Evolutionary conservation across 225 moss, liverwort and hornwort genomes (phyloP), one percentile per base, ranked within the genome.

Genomic region (Sphagnum contortum): DNA sequence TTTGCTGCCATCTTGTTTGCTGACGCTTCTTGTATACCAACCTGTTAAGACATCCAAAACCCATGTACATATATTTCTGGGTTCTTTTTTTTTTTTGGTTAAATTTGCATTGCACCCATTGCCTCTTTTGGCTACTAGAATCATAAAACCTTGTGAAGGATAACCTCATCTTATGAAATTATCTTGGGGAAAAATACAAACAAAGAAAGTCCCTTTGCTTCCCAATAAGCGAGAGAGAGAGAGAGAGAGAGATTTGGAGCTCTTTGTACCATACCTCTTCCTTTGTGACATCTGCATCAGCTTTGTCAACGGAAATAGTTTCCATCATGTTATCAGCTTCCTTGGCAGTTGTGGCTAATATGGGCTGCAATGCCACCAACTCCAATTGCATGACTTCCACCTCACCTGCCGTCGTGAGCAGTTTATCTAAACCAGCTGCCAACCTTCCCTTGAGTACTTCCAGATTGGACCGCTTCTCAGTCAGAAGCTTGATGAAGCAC

Each of bases 271-370:
- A 2, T 72, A 88, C 94, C 65, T 70, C 69, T 5, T 77, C 75
- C 61, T 94, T 94, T 8, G 94, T 94, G 54, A 80, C 2, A 50
- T 88, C 81, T 2, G 94, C 94, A 75, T 75, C 81, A 0, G 57
- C 81, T 68, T 91, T 83, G 64, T 94, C 94, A 56, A 73, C 64
- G 4, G 91, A 78, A 68, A 94, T 94, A 13, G 79, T 63, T 13
- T 67, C 80, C 94, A 94, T 94, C 94, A 94, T 94, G 8, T 89
- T 85, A 79, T 94, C 83, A 8, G 87, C 89, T 74, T 94, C 94
- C 73, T 91, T 94, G 47, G 94, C 89, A 12, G 94, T 91, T 66
- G 80, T 73, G 49, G 81, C 10, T 9, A 94, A 69, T 59, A 89
- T 78, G 4, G 91, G 94, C 53, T 91, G 89, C 5, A 94, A 64